A percentile compares a stretch with the other conserved stretches of the same genome.
Conservation (phyloP, 2,329 filamentous ascomycete genomes). For the Tolypocladium tropicale region DNA sequence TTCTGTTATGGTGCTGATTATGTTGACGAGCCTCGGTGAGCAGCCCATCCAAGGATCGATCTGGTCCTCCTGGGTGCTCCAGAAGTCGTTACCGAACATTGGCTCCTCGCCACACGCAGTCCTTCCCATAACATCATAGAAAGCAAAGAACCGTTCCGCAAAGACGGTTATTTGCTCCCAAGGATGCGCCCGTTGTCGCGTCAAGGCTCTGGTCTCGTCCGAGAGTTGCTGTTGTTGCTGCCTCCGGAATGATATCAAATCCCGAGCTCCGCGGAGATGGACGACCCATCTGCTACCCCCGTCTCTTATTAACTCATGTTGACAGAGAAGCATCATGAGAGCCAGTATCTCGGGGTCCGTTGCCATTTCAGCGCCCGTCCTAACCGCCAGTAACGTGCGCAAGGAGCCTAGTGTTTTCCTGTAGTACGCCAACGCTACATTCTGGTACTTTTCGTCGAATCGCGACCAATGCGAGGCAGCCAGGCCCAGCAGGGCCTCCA, state of each 20-base stretch:
- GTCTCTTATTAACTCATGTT: background rate
- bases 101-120: background rate
- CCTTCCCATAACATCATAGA: background rate
- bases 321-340: background rate
- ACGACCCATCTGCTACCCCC: background rate
- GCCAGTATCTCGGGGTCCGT: background rate
- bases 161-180: background rate
- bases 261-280: background rate
- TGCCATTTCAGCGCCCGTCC: background rate
- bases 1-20: background rate
- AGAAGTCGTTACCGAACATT: background rate
- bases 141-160: background rate
- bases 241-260: background rate
- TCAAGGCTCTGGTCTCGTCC: background rate
- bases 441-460: background rate
- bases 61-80: background rate
- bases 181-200: background rate
- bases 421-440: background rate
- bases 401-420: background rate
- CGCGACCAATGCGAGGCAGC: background rate
- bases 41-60: background rate
- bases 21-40: background rate
- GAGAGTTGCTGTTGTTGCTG: background rate
- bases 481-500: background rate
- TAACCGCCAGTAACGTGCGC: background rate